phyloP scores from a whole-genome alignment of 1,139 yeast species.

The Saccharomycopsis phalli region DNA sequence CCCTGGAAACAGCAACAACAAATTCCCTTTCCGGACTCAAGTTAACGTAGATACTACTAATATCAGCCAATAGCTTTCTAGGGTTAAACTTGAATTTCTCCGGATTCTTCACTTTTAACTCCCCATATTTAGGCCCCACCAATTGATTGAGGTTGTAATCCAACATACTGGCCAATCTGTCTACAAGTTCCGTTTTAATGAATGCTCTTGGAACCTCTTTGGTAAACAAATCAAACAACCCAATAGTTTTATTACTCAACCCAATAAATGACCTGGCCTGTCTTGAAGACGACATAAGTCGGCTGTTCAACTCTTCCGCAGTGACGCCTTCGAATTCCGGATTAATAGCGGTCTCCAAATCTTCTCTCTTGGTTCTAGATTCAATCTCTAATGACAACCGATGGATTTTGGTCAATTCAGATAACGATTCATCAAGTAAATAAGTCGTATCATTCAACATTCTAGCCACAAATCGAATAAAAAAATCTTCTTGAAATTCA shows the following conservation, averaged over 20 bases:
- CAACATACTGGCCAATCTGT: slow-evolving; percentile 89
- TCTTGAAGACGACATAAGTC: slow-evolving; percentile 55
- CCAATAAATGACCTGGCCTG: slow-evolving; percentile 80
- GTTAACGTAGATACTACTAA: slow-evolving; percentile 70
- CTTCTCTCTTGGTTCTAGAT: slow-evolving; percentile 24
- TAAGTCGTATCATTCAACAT: slow-evolving; percentile 92
- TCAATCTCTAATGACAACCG: slow-evolving; percentile 53
- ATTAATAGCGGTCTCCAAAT: slow-evolving; percentile 34
- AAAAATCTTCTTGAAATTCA: slow-evolving; percentile 61
- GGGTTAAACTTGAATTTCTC: slow-evolving; percentile 82
- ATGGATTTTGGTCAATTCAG: slow-evolving; percentile 72
- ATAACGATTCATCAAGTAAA: slow-evolving; percentile 81
- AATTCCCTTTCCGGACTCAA: slow-evolving; percentile 58
- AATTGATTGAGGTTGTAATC: slow-evolving; percentile 82
- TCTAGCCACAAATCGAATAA: slow-evolving; percentile 85
- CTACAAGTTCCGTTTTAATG: slow-evolving; percentile 83
- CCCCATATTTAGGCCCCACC: slow-evolving; percentile 92
- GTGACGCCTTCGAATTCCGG: slow-evolving; percentile 43
- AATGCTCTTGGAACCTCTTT: slow-evolving; percentile 82
- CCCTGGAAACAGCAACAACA: slow-evolving; percentile 74
- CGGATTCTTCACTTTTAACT: slow-evolving; percentile 77
- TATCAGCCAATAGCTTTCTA: slow-evolving; percentile 53
- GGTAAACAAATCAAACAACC: slow-evolving; percentile 71
- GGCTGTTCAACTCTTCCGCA: slow-evolving; percentile 47
- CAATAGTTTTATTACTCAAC: slow-evolving; percentile 74